Base-by-base conservation (phyloP, 2,329 filamentous ascomycete species). In the Bertia moriformis region DNA sequence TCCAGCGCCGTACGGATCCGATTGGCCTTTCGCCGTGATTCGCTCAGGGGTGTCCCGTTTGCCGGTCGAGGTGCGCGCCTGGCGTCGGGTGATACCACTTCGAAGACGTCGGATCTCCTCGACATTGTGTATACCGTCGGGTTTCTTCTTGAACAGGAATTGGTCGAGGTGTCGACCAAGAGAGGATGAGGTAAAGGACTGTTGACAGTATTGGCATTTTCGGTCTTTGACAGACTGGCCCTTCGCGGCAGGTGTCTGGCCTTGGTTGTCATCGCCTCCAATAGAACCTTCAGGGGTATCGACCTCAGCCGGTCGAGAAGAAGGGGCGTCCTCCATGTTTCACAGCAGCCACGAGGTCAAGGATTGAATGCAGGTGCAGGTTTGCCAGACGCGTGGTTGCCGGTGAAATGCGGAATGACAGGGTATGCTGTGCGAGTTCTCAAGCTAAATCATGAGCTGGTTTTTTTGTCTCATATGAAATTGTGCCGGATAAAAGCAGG, bases 91-190 rank as follows among this genome's bases (percentile, higher is more conserved):
- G 32, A 35, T 35, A 7, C 32, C 32, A 15, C 32, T 35, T 10
- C 32, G 32, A 35, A 35, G 10, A 15, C 32, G 32, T 15, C 32
- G 32, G 17, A 35, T 35, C 32, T 35, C 32, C 15, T 35, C 32
- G 7, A 35, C 32, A 15, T 35, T 18, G 32, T 35, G 32, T 7
- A 35, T 17, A 7, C 32, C 32, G 15, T 35, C 32, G 32, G 32
- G 32, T 15, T 35, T 35, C 32, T 35, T 35, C 32, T 35, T 35
- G 15, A 35, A 35, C 10, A 35, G 32, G 15, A 35, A 35, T 35
- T 35, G 32, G 15, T 35, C 32, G 10, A 35, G 15, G 32, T 35
- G 32, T 7, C 32, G 12, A 7, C 32, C 32, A 18, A 35, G 32
- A 7, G 32, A 35, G 10, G 32, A 35, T 7, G 32, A 35, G 7